Conservation (phyloP, 1,284 basidiomycete species). For the Malassezia cuniculi region DNA sequence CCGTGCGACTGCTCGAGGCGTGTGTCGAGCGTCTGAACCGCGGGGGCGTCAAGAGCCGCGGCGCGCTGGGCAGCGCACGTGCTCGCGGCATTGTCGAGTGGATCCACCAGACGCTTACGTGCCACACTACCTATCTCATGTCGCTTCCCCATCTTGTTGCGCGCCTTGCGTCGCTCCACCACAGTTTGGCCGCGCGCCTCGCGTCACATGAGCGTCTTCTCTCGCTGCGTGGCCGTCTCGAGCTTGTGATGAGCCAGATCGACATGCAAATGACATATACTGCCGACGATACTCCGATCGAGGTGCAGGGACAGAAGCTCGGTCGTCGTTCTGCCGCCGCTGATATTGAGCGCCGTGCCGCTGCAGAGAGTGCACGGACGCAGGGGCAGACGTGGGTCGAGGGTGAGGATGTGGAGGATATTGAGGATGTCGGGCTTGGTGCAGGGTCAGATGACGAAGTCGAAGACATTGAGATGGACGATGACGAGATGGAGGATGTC, state of each 20-base stretch:
- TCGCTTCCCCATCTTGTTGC: conserved; percentile 75
- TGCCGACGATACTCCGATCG: conserved; percentile 17
- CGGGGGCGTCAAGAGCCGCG: conserved; percentile 34
- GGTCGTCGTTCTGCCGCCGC: conserved; percentile 8
- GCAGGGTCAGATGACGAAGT: conserved; percentile 3
- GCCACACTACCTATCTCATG: conserved; percentile 86
- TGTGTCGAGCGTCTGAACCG: conserved; percentile 81
- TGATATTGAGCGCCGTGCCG: conserved; percentile 17
- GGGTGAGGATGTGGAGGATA: conserved; percentile 22
- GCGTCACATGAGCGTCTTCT: conserved; percentile 72
- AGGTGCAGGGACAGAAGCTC: conserved; percentile 29
- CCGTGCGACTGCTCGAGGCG: conserved; percentile 71
- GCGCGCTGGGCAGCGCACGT: conserved; percentile 24
- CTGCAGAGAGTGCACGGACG: conserved; percentile 13
- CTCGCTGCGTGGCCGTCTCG: conserved; percentile 73
- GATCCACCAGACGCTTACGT: conserved; percentile 72
- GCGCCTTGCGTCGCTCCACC: conserved; percentile 68
- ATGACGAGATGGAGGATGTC: conserved; percentile 17
- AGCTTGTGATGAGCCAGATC: conserved; percentile 85
- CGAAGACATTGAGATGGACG: conserved; percentile 17
- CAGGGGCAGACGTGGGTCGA: conserved; percentile 32
- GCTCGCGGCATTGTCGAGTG: conserved; percentile 66
- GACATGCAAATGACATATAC: conserved; percentile 54
- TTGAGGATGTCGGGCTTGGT: conserved; percentile 30
- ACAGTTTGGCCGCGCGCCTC: conserved; percentile 66